phyloP scores from a whole-genome alignment of 495 filamentous ascomycete genomes.

The Aspergillus leporis region DNA sequence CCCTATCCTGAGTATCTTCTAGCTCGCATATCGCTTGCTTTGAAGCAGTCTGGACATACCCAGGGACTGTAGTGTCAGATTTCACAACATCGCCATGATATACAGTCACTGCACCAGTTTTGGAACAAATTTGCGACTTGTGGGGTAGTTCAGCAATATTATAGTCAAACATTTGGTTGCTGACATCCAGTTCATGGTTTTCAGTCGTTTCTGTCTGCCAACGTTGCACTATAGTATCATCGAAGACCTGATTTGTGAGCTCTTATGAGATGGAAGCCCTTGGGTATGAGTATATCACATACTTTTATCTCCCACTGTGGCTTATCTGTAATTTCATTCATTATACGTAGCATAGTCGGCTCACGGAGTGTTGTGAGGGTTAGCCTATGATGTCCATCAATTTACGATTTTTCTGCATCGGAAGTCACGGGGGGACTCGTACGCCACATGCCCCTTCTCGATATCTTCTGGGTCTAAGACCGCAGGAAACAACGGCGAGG shows the following conservation, averaged over 20 bases:
- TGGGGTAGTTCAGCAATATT: slow-evolving; percentile 3
- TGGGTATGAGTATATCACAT: not conserved
- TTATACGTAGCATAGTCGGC: not conserved
- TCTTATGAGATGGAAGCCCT: not conserved
- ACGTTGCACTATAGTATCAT: too few relatives aligned
- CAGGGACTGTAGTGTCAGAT: slow-evolving; percentile 14
- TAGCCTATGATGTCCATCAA: too few relatives aligned
- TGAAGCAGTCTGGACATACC: not conserved
- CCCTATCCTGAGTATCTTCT: slow-evolving; percentile 13
- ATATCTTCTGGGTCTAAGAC: too few relatives aligned
- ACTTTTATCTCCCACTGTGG: slow-evolving; percentile 8
- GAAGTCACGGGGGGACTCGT: too few relatives aligned
- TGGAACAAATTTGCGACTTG: not conserved
- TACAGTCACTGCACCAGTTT: not conserved
- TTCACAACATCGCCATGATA: slow-evolving; percentile 9
- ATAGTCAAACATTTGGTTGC: slow-evolving; percentile 11
- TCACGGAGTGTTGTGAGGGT: too few relatives aligned
- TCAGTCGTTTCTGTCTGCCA: too few relatives aligned
- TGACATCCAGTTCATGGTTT: too few relatives aligned
- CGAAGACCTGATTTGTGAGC: not conserved
- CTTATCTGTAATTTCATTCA: slow-evolving; percentile 1
- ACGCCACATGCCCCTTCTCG: too few relatives aligned
- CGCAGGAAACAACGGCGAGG: too few relatives aligned
- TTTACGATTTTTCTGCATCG: too few relatives aligned
- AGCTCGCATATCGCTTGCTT: slow-evolving; percentile 9